phyloP scores from a whole-genome alignment of 345 rosid genomes.

The Melastoma malabathricum region DNA sequence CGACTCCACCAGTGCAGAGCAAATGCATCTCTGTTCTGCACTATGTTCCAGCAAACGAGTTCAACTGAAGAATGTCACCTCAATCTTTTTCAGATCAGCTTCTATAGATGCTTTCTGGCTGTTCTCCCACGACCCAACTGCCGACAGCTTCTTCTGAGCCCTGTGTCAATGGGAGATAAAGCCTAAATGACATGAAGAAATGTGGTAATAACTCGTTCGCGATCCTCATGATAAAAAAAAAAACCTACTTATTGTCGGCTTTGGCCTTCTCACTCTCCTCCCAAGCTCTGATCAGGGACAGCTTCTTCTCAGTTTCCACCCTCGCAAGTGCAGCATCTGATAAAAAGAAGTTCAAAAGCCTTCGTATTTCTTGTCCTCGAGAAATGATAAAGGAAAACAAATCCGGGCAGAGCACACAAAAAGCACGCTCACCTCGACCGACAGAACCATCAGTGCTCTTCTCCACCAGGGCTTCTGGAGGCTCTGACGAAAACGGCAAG shows the following conservation, averaged over 20 bases:
- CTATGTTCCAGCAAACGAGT: too few relatives aligned
- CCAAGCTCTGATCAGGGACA: conserved; percentile 72
- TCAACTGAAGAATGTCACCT: too few relatives aligned
- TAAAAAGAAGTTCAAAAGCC: conserved; percentile 2
- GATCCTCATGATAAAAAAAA: too few relatives aligned
- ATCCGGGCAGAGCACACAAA: not conserved
- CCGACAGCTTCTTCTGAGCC: conserved; percentile 63
- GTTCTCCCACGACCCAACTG: conserved; percentile 68
- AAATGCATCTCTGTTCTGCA: too few relatives aligned
- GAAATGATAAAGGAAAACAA: too few relatives aligned
- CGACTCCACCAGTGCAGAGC: too few relatives aligned
- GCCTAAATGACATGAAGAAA: too few relatives aligned
- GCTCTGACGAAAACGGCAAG: conserved; percentile 1
- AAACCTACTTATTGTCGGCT: conserved; percentile 66
- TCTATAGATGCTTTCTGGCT: conserved; percentile 64
- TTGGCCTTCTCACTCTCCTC: conserved; percentile 76
- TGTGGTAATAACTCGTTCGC: too few relatives aligned
- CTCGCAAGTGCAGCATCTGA: conserved; percentile 74
- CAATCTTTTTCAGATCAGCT: conserved; percentile 16
- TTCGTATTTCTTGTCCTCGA: too few relatives aligned
- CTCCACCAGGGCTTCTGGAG: conserved; percentile 2
- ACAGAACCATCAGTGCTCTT: not conserved
- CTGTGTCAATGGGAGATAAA: conserved; percentile 17
- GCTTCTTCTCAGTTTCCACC: conserved; percentile 51
- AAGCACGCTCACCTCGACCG: conserved; percentile 4